Evolutionary conservation across 108 stramenopile genomes (phyloP).

Genomic region (Nitzschia palea): DNA sequence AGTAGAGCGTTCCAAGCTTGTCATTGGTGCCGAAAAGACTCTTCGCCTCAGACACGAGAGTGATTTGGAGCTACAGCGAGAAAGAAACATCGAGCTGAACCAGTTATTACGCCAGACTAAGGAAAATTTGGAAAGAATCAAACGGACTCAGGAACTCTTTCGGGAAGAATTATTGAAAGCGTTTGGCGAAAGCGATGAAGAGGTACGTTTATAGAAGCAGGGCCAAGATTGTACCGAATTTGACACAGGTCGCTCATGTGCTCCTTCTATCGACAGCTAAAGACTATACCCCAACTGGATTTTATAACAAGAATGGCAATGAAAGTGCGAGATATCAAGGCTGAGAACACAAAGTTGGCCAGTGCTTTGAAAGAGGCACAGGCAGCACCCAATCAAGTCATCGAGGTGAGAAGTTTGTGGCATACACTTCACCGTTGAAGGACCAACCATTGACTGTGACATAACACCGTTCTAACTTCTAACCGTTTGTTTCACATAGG

Average conservation of each 20-base stretch:
- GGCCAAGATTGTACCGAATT: no score
- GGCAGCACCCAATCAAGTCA: background rate
- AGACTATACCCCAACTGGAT: constrained; percentile 18
- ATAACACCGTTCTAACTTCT: no score
- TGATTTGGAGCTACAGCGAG: constrained; percentile 13
- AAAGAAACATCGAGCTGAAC: constrained; percentile 21
- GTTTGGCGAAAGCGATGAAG: constrained; percentile 11
- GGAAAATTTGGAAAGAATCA: constrained; percentile 19
- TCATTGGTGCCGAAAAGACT: constrained; percentile 23
- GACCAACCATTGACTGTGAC: no score
- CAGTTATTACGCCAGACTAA: constrained; percentile 15
- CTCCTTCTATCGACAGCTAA: background rate
- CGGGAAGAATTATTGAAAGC: constrained; percentile 21
- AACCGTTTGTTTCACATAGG: constrained; percentile 1
- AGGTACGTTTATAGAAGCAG: constrained; percentile 10
- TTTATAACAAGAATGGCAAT: constrained; percentile 13
- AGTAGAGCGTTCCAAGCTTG: constrained; percentile 21
- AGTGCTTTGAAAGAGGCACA: constrained; percentile 1
- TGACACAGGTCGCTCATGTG: no score
- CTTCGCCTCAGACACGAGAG: constrained; percentile 19
- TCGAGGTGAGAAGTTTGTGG: constrained; percentile 9
- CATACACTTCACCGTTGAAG: no score
- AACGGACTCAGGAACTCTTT: constrained; percentile 23
- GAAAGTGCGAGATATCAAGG: constrained; percentile 21
- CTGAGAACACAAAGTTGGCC: constrained; percentile 13